Conservation (phyloP, 73 alveolate genomes). For the Paramecium sonneborni region DNA sequence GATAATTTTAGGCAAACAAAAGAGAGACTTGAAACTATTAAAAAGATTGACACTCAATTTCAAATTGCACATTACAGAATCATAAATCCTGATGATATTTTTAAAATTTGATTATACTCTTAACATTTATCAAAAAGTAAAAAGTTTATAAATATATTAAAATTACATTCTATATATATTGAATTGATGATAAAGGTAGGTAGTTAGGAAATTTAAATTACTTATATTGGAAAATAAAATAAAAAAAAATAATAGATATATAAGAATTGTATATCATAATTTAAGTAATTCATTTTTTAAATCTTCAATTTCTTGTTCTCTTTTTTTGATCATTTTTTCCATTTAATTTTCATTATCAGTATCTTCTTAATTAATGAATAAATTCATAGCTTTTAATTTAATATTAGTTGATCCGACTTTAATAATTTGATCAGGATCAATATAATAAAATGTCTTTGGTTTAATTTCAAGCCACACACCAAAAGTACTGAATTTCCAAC, state of each 20-base stretch:
- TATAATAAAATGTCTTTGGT: background rate
- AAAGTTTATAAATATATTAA: no score
- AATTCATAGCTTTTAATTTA: background rate
- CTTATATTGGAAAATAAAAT: no score
- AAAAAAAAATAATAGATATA: no score
- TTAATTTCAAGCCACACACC: background rate
- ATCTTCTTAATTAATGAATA: background rate
- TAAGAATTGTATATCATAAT: no score
- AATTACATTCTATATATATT: no score
- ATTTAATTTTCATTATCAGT: background rate
- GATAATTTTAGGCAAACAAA: background rate
- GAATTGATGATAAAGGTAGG: no score
- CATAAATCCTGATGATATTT: background rate
- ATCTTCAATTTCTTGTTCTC: background rate
- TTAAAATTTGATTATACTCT: background rate
- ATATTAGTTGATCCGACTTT: background rate
- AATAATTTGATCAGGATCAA: background rate
- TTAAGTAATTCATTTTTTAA: background rate
- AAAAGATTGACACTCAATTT: background rate
- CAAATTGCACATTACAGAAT: background rate
- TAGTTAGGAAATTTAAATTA: no score
- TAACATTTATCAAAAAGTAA: no score
- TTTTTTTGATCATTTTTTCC: background rate
- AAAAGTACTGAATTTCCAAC: background rate
- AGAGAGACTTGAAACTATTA: background rate